Base-by-base conservation (phyloP, 2,329 filamentous ascomycete genomes). In the Aspergillus ochraceoroseus region DNA sequence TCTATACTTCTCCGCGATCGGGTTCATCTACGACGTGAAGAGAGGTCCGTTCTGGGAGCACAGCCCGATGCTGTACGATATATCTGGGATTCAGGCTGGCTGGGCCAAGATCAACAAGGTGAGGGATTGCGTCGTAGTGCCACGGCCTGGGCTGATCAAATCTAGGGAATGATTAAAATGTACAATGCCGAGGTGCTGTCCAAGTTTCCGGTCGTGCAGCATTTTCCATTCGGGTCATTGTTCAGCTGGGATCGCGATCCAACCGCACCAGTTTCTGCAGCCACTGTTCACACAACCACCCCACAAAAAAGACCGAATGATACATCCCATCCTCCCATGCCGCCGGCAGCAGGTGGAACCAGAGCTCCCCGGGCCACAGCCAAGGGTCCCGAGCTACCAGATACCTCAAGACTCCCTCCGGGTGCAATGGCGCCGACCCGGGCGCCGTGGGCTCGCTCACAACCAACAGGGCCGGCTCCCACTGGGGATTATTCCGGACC, bases 21-120 rank as follows among this genome's bases (percentile, higher is more conserved):
- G 88, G 7, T 98, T 98, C 71, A 96, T 98, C 62, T 85, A 95
- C 64, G 89, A 95, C 58, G 92, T 98, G 33, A 98, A 98, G 62
- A 89, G 76, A 48, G 92, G 92, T 0, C 90, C 92, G 0, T 98
- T 98, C 61, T 96, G 92, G 89, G 86, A 90, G 55, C 90, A 98
- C 62, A 95, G 87, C 51, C 90, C 90, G 0, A 90, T 95, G 51
- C 70, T 98, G 8, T 98, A 84, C 61, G 89, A 98, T 63, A 87
- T 98, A 28, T 94, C 87, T 0, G 92, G 92, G 7, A 85, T 98
- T 49, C 80, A 79, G 52, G 82, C 83, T 41, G 86, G 92, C n/a
- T 98, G 92, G 92, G 92, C 85, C 23, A 98, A 98, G 71, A 95
- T 98, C 58, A 96, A 98, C 67, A 89, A 89, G 72, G 77, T 77